Evolutionary conservation across 2,329 filamentous ascomycete genomes (phyloP).

Genomic region (Fonsecaea multimorphosa): DNA sequence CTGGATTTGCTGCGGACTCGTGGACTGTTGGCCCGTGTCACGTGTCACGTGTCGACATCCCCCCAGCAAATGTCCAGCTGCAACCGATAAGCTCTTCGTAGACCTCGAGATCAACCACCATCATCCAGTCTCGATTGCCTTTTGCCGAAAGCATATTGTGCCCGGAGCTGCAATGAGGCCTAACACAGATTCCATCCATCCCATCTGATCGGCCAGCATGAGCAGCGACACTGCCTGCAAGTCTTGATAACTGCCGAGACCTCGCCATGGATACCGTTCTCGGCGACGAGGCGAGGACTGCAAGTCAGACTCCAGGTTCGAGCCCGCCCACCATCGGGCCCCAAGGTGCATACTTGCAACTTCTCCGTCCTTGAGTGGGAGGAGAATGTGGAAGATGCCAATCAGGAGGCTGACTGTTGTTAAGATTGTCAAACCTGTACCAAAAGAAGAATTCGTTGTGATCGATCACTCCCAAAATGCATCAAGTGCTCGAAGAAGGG

Average conservation of each 20-base stretch:
- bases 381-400: not conserved
- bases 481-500: slow-evolving; percentile 41
- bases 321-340: slow-evolving; percentile 21
- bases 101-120: slow-evolving; percentile 1
- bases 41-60: slow-evolving; percentile 1
- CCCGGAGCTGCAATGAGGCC: not conserved
- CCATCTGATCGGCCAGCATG: slow-evolving; percentile 3
- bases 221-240: not conserved
- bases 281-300: not conserved
- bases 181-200: not conserved
- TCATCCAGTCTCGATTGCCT: not conserved
- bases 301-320: slow-evolving; percentile 12
- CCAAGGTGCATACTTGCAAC: slow-evolving; percentile 28
- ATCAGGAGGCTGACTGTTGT: slow-evolving; percentile 18
- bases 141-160: slow-evolving; percentile 5
- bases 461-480: slow-evolving; percentile 39
- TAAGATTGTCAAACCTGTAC: slow-evolving; percentile 37
- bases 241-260: not conserved
- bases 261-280: slow-evolving; percentile 15
- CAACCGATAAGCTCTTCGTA: slow-evolving; percentile 9
- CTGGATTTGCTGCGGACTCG: not conserved
- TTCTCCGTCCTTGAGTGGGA: slow-evolving; percentile 3
- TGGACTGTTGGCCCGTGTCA: not conserved
- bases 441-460: slow-evolving; percentile 41
- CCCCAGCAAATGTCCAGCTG: slow-evolving; percentile 11